Evolutionary conservation across 192 early-diverging fungal genomes (phyloP), one percentile per base, ranked within the genome.

Genomic region (Backusella mclennaniae): DNA sequence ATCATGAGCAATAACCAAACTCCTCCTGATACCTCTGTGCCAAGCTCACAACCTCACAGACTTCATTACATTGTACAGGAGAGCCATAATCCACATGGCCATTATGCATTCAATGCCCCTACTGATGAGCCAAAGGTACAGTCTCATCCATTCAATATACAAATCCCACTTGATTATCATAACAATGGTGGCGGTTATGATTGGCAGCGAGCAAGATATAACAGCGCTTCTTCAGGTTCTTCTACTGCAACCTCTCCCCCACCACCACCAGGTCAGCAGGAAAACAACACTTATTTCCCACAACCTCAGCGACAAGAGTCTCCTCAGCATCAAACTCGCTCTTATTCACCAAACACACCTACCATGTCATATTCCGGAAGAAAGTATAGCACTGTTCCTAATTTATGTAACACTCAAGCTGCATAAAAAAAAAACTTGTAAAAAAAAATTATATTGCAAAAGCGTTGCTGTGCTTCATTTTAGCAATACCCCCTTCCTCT

Each of bases 161-260:
- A 71, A 19, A 36, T 38, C 6, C 35, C 67, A 9, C 35, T 35
- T 8, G 35, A 39, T 29, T 46, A 44, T 6, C 70, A 71, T 44
- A 71, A 36, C 29, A n/a, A 23, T 63, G n/a, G 26, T 63, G 17
- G 41, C 26, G 67, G 39, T 23, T 71, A 71, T 29, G 70, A 71
- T 33, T 71, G 70, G 70, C 70, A 71, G 29, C 35, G 70, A 26
- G 70, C 70, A 15, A 31, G 70, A 71, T 71, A 71, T 31, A 71
- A 71, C 12, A 71, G 70, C 19, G 41, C 70, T 6, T 68, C 67
- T n/a, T 71, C 70, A 8, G 35, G 36, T n/a, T 71, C 70, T 33
- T 71, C 70, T 6, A 46, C 70, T 71, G 70, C 70, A 15, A 41
- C 70, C 21, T 71, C 70, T 4, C 70, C 70, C 19, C 38, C 38